These are phyloP conservation scores for Rhytidhysteron rufulum DNA, from an alignment of 2,329 filamentous ascomycete species.

Conservation along the genomic window DNA sequence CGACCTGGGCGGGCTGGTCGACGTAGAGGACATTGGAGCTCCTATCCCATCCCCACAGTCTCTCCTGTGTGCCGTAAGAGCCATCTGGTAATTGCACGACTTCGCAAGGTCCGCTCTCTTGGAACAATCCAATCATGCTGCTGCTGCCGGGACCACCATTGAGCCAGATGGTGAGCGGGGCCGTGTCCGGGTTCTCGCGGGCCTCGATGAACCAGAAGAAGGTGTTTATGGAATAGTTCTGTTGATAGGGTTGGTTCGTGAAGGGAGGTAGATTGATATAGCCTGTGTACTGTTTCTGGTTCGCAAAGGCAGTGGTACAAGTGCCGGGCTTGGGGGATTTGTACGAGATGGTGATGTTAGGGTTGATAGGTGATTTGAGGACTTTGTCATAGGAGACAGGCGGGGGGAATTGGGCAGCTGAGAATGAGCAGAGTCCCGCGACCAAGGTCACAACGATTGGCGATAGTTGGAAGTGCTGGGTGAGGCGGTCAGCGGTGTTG, in stretches of 20 bases:
- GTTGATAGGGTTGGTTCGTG: constrained; percentile 44
- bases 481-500: constrained; percentile 13
- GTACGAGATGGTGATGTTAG: constrained; percentile 64
- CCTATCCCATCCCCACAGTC: constrained; percentile 65
- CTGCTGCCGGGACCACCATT: constrained; percentile 65
- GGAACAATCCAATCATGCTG: constrained; percentile 62
- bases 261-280: constrained; percentile 61
- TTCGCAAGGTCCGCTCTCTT: constrained; percentile 52
- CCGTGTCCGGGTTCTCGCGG: constrained; percentile 46
- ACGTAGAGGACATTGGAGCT: constrained; percentile 58
- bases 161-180: constrained; percentile 58
- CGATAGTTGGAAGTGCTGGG: constrained; percentile 41
- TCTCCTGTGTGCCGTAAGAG: constrained; percentile 52
- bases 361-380: constrained; percentile 59
- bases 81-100: constrained; percentile 41
- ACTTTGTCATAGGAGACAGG: constrained; percentile 45
- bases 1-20: constrained; percentile 65
- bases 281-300: constrained; percentile 67
- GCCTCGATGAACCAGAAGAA: constrained; percentile 66
- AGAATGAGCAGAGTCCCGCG: constrained; percentile 10
- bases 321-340: constrained; percentile 58
- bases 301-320: constrained; percentile 61
- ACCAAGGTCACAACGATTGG: constrained; percentile 14
- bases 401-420: constrained; percentile 39
- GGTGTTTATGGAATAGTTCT: constrained; percentile 58